Base-by-base conservation (phyloP, 331 rosid species). In the Prunus yedoensis region DNA sequence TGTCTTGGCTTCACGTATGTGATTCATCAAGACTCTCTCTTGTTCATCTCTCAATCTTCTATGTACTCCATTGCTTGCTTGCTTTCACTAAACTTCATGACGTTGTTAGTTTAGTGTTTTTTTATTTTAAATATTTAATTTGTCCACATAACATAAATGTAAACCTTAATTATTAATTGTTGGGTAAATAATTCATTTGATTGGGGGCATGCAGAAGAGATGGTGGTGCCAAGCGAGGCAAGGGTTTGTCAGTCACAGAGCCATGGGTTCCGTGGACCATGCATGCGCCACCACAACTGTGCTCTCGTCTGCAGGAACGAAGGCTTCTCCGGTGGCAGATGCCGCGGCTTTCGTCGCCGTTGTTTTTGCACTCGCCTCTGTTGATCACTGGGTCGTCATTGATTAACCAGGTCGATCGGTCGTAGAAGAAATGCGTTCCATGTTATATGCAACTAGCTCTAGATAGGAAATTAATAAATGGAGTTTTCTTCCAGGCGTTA, bases 321-420 rank as follows among this genome's bases (percentile, higher is more conserved):
- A 70, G 95, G 90, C 4, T 91, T 88, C 84, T 13, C 68, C 0
- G 91, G 84, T 30, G 97, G 97, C 25, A 63, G 50, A 0, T 89
- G 97, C 79, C 56, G 50, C 1, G 95, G 97, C 0, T 16, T 86
- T 59, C 89, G 93, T 21, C 91, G 68, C 21, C 91, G 93, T 57
- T 91, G 93, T 74, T 91, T 85, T 61, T 91, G 93, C 81, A 74
- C 88, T 5, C 70, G 54, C 68, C 50, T 46, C 41, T 88, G 97
- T 58, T 80, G 47, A 52, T 62, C 60, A 8, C 6, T 5, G 5
- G 38, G 8, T 5, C 38, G 0, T 32, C 38, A 32, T 0, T 32
- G 38, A 32, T 32, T 5, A 5, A 32, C 38, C 38, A 32, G 7
- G 38, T 5, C 38, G 7, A 5, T 5, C 38, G 38, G 7, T 32